These are phyloP conservation scores for Parafenestella ontariensis DNA, from an alignment of 2,329 filamentous ascomycete genomes.

Conservation along the genomic window DNA sequence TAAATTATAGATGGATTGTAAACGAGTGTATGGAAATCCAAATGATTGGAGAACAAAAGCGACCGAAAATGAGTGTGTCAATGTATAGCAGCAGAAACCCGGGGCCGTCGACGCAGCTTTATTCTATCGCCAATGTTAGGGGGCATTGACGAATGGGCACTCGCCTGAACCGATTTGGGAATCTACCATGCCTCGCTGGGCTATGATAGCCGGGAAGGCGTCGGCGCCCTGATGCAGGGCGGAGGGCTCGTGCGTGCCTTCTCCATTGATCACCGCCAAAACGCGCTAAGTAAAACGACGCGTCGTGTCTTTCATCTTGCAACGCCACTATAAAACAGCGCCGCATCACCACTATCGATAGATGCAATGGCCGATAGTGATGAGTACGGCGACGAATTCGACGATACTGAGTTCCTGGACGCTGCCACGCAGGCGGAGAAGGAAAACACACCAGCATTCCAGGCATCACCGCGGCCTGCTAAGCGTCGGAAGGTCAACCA, in stretches of 20 bases:
- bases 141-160: not conserved
- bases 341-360: slow-evolving; percentile 17
- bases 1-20: slow-evolving; percentile 13
- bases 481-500: slow-evolving; percentile 46
- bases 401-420: slow-evolving; percentile 70
- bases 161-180: slow-evolving; percentile 16
- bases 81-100: slow-evolving; percentile 14
- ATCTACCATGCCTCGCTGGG: slow-evolving; percentile 9
- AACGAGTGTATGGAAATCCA: slow-evolving; percentile 28
- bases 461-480: slow-evolving; percentile 40
- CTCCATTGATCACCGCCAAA: slow-evolving; percentile 27
- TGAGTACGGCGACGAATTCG: slow-evolving; percentile 69
- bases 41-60: slow-evolving; percentile 17
- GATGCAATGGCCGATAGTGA: slow-evolving; percentile 51
- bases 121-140: slow-evolving; percentile 3
- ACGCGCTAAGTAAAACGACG: slow-evolving; percentile 35
- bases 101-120: slow-evolving; percentile 13
- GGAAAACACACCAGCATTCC: slow-evolving; percentile 41
- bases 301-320: slow-evolving; percentile 23
- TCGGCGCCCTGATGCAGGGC: too few species aligned
- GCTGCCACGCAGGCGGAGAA: slow-evolving; percentile 62
- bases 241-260: too few species aligned
- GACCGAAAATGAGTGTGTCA: slow-evolving; percentile 28
- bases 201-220: slow-evolving; percentile 18
- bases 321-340: slow-evolving; percentile 22